Conservation (phyloP, 2,329 filamentous ascomycete genomes). For the Cyphellophora attinorum region DNA sequence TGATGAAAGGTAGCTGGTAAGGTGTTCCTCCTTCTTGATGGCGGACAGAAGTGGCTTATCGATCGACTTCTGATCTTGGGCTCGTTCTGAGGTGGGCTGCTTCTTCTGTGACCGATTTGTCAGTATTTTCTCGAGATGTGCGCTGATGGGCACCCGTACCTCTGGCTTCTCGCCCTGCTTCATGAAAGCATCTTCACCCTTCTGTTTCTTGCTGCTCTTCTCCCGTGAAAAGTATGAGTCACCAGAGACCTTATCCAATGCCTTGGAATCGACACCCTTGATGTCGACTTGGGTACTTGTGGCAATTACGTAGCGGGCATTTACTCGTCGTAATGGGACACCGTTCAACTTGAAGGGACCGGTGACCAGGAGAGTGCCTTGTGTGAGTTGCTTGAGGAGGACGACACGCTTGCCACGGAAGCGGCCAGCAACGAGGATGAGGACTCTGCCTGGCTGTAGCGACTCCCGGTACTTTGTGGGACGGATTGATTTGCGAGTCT, state of each 20-base stretch:
- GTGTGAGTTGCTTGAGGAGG: constrained; percentile 93
- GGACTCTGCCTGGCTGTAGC: constrained; percentile 87
- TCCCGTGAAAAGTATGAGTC: constrained; percentile 94
- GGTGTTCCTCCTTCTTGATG: constrained; percentile 97
- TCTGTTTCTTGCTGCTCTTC: constrained; percentile 85
- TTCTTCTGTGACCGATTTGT: constrained; percentile 66
- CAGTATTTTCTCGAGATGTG: constrained; percentile 21
- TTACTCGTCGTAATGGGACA: constrained; percentile 78
- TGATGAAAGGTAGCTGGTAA: constrained; percentile 85
- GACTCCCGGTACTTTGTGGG: constrained; percentile 78
- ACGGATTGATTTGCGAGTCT: constrained; percentile 93
- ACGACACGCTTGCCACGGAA: constrained; percentile 99
- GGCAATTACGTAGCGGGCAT: constrained; percentile 41
- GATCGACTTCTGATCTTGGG: constrained; percentile 94
- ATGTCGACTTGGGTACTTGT: constrained; percentile 48
- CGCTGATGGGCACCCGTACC: constrained; percentile 65
- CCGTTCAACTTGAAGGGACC: constrained; percentile 99
- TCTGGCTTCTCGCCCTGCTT: constrained; percentile 96
- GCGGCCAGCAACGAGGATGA: constrained; percentile 97
- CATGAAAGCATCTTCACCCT: constrained; percentile 97
- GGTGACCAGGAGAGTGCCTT: constrained; percentile 97
- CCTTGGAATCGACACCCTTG: constrained; percentile 63
- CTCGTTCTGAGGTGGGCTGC: constrained; percentile 81
- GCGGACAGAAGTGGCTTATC: constrained; percentile 90
- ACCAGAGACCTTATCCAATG: constrained; percentile 75